phyloP scores from a whole-genome alignment of 495 filamentous ascomycete species.

The Barbatosphaeria neglecta region DNA sequence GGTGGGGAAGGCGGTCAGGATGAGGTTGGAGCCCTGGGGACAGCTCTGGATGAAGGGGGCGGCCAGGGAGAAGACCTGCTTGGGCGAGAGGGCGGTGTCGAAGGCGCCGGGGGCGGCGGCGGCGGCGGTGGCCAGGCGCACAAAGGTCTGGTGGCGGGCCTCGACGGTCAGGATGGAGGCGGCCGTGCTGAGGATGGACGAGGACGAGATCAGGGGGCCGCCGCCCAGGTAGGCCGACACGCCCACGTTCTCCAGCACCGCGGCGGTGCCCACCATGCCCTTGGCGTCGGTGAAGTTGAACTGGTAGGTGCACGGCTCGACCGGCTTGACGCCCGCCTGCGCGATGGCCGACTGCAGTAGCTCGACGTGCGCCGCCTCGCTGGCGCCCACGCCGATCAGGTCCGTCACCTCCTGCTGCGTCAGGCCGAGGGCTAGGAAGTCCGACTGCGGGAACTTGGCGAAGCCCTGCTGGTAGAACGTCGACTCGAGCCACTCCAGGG shows the following conservation, averaged over 20 bases:
- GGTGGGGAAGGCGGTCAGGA: slow-evolving; percentile 44
- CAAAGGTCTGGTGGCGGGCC: slow-evolving; percentile 49
- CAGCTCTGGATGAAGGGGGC: slow-evolving; percentile 51
- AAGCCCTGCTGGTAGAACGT: slow-evolving; percentile 53
- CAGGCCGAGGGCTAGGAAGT: slow-evolving; percentile 47
- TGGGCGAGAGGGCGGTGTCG: slow-evolving; percentile 45
- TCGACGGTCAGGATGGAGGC: slow-evolving; percentile 50
- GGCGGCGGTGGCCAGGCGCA: slow-evolving; percentile 35
- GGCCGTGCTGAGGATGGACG: slow-evolving; percentile 42
- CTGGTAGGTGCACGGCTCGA: slow-evolving; percentile 50
- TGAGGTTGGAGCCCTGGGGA: slow-evolving; percentile 45
- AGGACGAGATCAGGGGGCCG: slow-evolving; percentile 42
- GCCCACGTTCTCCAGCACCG: slow-evolving; percentile 50
- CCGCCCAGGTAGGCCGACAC: slow-evolving; percentile 53
- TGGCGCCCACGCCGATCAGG: slow-evolving; percentile 39
- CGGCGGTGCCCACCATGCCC: slow-evolving; percentile 48
- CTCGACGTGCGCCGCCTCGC: slow-evolving; percentile 47
- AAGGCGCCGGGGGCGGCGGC: slow-evolving; percentile 47
- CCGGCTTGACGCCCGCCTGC: slow-evolving; percentile 40
- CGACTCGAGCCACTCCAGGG: slow-evolving; percentile 52
- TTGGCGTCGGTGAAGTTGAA: slow-evolving; percentile 49
- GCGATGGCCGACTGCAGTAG: slow-evolving; percentile 43
- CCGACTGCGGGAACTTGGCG: slow-evolving; percentile 43
- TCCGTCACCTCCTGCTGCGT: slow-evolving; percentile 33
- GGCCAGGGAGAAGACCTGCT: slow-evolving; percentile 50